Evolutionary conservation across 306 rosid genomes (phyloP).

Genomic region (Cicer cuneatum): DNA sequence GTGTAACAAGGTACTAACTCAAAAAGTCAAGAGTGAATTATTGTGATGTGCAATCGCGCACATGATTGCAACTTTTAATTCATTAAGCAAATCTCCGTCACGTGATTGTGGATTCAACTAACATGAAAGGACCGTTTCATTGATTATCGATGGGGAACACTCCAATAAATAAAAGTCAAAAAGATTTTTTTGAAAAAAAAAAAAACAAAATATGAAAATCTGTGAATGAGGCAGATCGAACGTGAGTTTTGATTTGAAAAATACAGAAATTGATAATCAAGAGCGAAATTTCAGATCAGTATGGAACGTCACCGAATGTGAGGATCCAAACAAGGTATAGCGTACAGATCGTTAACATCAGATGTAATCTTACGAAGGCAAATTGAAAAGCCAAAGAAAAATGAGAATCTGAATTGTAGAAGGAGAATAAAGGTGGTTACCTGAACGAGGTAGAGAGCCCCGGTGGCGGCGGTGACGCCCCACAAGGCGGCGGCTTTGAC

Average conservation of each 20-base stretch:
- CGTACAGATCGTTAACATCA: background rate
- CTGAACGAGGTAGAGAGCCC: constrained; percentile 72
- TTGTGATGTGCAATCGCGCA: background rate
- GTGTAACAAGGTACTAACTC: background rate
- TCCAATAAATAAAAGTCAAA: background rate
- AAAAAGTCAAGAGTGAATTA: background rate
- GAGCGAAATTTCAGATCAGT: constrained; percentile 35
- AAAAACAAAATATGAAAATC: background rate
- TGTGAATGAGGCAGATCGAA: background rate
- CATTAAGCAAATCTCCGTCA: constrained; percentile 21
- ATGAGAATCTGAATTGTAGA: background rate
- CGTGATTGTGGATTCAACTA: constrained; percentile 24
- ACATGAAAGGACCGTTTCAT: constrained; percentile 4
- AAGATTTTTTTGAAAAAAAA: background rate
- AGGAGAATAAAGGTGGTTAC: constrained; percentile 40
- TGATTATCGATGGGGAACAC: background rate
- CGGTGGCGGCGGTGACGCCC: constrained; percentile 80
- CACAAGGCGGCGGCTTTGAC: constrained; percentile 81
- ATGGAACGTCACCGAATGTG: background rate
- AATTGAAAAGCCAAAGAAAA: background rate
- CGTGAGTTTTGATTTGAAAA: background rate
- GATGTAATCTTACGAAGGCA: background rate
- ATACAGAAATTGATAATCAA: background rate
- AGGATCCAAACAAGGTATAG: constrained; percentile 4
- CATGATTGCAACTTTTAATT: background rate